Percentiles rank a stretch among this genome's conserved stretches.
Conservation (phyloP, 192 early-diverging fungal species). For the Thoreauomyces humboldtii region DNA sequence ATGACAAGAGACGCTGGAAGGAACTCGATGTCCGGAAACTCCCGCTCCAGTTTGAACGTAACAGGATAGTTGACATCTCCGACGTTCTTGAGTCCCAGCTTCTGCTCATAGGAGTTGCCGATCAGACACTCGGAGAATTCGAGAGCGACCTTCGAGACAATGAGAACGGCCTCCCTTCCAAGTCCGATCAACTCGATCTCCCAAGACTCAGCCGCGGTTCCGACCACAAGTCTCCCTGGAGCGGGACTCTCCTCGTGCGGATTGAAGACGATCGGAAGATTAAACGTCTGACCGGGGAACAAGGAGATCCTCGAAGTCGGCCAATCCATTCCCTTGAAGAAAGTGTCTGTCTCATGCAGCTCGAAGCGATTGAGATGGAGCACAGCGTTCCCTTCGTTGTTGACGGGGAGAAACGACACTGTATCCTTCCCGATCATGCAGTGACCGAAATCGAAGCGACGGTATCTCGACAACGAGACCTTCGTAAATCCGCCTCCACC, state of each 20-base stretch:
- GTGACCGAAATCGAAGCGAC: constrained; percentile 64
- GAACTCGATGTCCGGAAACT: constrained; percentile 53
- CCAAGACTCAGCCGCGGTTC: constrained; percentile 50
- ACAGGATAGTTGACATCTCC: constrained; percentile 70
- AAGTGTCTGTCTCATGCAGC: constrained; percentile 57
- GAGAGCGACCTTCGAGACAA: constrained; percentile 56
- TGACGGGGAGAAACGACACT: constrained; percentile 53
- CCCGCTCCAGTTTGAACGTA: constrained; percentile 52
- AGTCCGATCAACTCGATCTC: constrained; percentile 63
- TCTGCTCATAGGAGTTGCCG: constrained; percentile 65
- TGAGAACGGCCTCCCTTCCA: constrained; percentile 62
- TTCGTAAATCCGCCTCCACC: constrained; percentile 60
- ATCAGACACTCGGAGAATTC: constrained; percentile 65
- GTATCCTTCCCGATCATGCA: constrained; percentile 70
- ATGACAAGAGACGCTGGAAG: constrained; percentile 54
- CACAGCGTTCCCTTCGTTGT: constrained; percentile 65
- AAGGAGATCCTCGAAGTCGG: constrained; percentile 49
- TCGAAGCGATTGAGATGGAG: constrained; percentile 58
- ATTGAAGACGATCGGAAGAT: constrained; percentile 62
- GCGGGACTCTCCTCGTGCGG: constrained; percentile 61
- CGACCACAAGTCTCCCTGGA: constrained; percentile 51
- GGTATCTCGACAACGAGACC: constrained; percentile 52
- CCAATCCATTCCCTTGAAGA: constrained; percentile 56
- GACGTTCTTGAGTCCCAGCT: constrained; percentile 62
- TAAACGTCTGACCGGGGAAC: constrained; percentile 54